A percentile compares a stretch with the other conserved stretches of the same genome.
phyloP scores from a whole-genome alignment of 257 asterid species.

The Rhazya stricta region DNA sequence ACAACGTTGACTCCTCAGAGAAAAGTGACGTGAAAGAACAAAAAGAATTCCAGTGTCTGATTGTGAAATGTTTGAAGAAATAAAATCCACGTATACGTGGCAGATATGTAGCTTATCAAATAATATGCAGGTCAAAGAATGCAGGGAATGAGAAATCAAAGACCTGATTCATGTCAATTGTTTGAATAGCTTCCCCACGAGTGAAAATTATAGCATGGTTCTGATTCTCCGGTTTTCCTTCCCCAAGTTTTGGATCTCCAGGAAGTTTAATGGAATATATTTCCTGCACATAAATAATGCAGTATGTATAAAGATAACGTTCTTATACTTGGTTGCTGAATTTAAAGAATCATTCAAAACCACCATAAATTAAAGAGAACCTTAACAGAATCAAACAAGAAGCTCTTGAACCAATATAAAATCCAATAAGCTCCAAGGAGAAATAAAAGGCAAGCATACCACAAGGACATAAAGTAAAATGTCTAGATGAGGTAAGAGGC shows the following conservation, averaged over 20 bases:
- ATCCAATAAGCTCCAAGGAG: neutral
- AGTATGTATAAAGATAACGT: neutral
- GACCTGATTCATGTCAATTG: constrained; percentile 99
- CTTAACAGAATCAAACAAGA: neutral
- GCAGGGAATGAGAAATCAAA: constrained; percentile 15
- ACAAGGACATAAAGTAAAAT: neutral
- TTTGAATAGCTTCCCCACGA: constrained; percentile 96
- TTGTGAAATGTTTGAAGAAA: neutral
- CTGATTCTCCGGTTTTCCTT: constrained; percentile 98
- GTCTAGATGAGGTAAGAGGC: neutral
- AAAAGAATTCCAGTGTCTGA: neutral
- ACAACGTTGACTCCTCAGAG: neutral
- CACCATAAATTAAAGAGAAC: neutral
- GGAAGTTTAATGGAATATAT: constrained; percentile 92
- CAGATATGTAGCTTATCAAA: neutral
- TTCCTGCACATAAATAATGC: constrained; percentile 43
- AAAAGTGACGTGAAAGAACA: neutral
- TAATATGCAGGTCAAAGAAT: constrained; percentile 4
- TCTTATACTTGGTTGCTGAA: neutral
- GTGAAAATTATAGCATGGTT: constrained; percentile 95
- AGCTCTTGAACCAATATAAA: neutral
- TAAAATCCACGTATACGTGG: neutral
- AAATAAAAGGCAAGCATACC: neutral
- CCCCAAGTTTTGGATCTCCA: constrained; percentile 98
- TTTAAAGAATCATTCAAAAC: neutral